Evolutionary conservation across 768 basidiomycete species (phyloP), one percentile per base, ranked within the genome.

Genomic region (Rhizopogon sp.): DNA sequence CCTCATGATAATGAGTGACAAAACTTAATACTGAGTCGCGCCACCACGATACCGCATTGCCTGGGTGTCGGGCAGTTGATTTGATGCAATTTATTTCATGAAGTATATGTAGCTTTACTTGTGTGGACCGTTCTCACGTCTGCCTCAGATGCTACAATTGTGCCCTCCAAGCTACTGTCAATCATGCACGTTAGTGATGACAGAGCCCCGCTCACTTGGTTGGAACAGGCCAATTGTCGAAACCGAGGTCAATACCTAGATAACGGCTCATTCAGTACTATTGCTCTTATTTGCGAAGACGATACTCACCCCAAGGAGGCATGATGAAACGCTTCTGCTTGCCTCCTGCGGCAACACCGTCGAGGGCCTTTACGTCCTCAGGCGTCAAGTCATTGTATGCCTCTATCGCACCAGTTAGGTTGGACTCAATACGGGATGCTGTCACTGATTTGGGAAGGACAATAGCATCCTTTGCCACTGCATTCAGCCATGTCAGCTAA

Each of bases 371-470:
- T 57, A 88, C 70, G 56, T 88, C 87, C 55, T 70, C 72, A 37
- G 73, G 56, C 17, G 73, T 72, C 28, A 88, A 68, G 60, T 76
- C 79, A 47, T 70, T 67, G 40, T 69, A 63, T 3, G 80, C 83
- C 28, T 64, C 63, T 22, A 82, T 45, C 16, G 83, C 69, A 28
- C 85, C 85, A 10, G 66, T 70, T 50, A 83, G 64, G 66, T 87
- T 88, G 3, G 79, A 69, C 17, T 75, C 71, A 66, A 93, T 89
- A 52, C 90, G 83, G 35, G 76, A 66, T 29, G 82, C 79, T 1
- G 80, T 93, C 39, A 93, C 86, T 6, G 88, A 90, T 71, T 92
- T 93, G 2, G 91, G 83, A 37, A 95, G 78, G 29, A 79, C 75
- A 39, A 89, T 77, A 42, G 83, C 74, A 39, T 77, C 82, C 64